Percentiles rank a stretch among this genome's conserved stretches.
Conservation (phyloP, 2,329 filamentous ascomycete species). For the Aspergillus latus region DNA sequence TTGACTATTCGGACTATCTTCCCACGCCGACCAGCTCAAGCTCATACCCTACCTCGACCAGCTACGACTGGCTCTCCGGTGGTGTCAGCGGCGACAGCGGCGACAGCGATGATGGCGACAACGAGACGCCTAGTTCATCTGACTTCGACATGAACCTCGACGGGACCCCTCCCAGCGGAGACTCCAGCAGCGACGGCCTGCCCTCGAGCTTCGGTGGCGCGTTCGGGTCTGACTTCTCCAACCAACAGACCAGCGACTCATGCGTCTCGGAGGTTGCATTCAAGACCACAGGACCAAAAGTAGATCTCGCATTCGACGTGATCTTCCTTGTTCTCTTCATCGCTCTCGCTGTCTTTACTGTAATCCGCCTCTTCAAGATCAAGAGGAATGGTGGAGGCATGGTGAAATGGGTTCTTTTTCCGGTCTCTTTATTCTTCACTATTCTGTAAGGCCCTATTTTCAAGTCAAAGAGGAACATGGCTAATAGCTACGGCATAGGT, state of each 20-base stretch:
- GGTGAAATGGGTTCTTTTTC: slow-evolving; percentile 12
- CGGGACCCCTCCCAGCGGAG: too few species aligned
- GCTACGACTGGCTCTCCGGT: not conserved
- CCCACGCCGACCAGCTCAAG: not conserved
- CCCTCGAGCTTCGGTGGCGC: not conserved
- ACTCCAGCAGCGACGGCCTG: not conserved
- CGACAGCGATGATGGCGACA: not conserved
- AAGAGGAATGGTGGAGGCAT: slow-evolving; percentile 1
- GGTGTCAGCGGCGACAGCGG: too few species aligned
- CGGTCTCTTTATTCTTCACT: slow-evolving; percentile 12
- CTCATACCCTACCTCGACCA: slow-evolving; percentile 1
- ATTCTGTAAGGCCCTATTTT: slow-evolving; percentile 10
- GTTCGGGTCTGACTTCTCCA: not conserved
- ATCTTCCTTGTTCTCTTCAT: slow-evolving; percentile 18
- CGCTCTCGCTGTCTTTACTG: not conserved
- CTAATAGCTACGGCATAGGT: not conserved
- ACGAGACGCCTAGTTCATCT: not conserved
- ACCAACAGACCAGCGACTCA: not conserved
- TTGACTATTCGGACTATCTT: not conserved
- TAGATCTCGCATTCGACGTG: slow-evolving; percentile 16
- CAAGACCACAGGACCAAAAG: not conserved
- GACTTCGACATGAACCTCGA: too few species aligned
- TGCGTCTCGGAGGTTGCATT: slow-evolving; percentile 9
- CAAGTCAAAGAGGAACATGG: not conserved
- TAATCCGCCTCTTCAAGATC: not conserved